These are phyloP conservation scores for Penicillium robsamsonii DNA, from an alignment of 495 filamentous ascomycete species.

Conservation along the genomic window DNA sequence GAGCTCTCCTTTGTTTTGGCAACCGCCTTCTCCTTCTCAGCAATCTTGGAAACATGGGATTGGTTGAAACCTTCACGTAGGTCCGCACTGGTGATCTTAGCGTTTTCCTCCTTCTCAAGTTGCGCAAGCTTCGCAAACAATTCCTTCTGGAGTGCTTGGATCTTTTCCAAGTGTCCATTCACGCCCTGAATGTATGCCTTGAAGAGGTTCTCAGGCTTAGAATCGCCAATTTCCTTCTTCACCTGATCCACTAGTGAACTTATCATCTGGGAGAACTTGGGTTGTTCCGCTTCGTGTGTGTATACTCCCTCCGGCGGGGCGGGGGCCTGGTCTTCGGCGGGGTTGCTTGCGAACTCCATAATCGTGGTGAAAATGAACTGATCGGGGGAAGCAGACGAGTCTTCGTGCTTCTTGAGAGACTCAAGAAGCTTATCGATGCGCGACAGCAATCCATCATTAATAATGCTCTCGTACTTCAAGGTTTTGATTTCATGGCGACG, in stretches of 20 bases:
- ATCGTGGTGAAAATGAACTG: constrained; percentile 84
- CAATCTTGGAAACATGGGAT: constrained; percentile 68
- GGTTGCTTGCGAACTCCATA: constrained; percentile 71
- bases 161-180: constrained; percentile 69
- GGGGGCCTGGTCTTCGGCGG: constrained; percentile 70
- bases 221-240: constrained; percentile 80
- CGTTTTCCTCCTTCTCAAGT: constrained; percentile 80
- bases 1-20: constrained; percentile 34
- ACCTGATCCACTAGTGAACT: constrained; percentile 86
- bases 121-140: constrained; percentile 68
- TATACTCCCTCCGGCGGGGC: constrained; percentile 75
- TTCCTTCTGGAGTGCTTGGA: constrained; percentile 72
- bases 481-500: constrained; percentile 87
- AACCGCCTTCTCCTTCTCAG: constrained; percentile 38
- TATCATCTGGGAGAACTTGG: constrained; percentile 95
- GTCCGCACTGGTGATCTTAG: constrained; percentile 91
- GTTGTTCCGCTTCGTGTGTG: constrained; percentile 67
- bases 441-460: constrained; percentile 85
- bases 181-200: constrained; percentile 74
- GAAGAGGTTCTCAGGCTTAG: constrained; percentile 60
- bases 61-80: constrained; percentile 91
- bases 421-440: constrained; percentile 77
- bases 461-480: constrained; percentile 84
- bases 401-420: constrained; percentile 65
- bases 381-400: constrained; percentile 67